A percentile compares a stretch with the other conserved stretches of the same genome.
These are phyloP conservation scores for Eimeria maxima DNA, from an alignment of 169 alveolate genomes.

Conservation along the genomic window DNA sequence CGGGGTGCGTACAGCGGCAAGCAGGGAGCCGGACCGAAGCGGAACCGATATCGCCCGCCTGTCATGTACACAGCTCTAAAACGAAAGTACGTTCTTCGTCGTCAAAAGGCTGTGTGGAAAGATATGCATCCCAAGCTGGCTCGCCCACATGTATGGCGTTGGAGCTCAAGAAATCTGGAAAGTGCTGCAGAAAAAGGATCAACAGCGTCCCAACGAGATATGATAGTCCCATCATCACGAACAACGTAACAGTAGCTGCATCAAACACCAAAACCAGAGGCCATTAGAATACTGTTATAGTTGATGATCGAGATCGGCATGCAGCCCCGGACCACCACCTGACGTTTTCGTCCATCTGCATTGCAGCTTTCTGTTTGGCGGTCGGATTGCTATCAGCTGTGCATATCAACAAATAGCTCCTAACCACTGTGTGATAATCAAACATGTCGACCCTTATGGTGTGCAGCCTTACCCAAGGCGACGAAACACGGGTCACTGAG, in stretches of 20 bases:
- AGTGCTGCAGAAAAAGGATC: slow-evolving; percentile 10
- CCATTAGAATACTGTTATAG: neutral
- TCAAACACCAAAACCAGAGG: neutral
- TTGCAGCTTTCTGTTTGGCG: neutral
- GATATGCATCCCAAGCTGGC: neutral
- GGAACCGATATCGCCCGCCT: neutral
- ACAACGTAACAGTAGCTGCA: neutral
- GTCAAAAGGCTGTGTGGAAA: neutral
- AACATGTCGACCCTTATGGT: too few relatives aligned
- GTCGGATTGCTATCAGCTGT: too few relatives aligned
- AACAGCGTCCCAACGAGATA: slow-evolving; percentile 11
- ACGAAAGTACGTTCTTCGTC: neutral
- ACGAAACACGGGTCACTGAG: neutral
- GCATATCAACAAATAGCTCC: too few relatives aligned
- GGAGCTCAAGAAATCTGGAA: neutral
- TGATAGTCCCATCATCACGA: neutral
- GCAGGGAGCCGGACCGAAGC: neutral
- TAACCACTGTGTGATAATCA: neutral
- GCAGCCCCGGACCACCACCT: neutral
- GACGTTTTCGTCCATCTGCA: neutral
- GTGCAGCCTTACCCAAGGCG: neutral
- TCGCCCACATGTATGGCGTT: slow-evolving; percentile 48
- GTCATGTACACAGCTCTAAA: neutral
- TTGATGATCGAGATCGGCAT: neutral
- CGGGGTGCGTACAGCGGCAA: neutral